A percentile compares a stretch with the other conserved stretches of the same genome.
These are phyloP conservation scores for Solanum appendiculatum DNA, from an alignment of 257 asterid species.

Conservation along the genomic window DNA sequence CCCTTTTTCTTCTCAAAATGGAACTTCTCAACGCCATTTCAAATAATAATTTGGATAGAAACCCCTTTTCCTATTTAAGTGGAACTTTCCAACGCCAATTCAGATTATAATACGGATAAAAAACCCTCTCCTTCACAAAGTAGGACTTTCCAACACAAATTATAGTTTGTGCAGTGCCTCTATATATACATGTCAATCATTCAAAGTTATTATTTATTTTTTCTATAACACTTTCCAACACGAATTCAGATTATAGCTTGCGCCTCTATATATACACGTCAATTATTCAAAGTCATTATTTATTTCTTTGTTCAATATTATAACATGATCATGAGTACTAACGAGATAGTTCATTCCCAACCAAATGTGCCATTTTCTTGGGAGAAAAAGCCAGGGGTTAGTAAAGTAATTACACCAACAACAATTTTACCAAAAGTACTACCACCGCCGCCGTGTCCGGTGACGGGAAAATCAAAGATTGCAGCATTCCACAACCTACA, in stretches of 20 bases:
- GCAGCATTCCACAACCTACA: constrained; percentile 13
- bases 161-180: neutral
- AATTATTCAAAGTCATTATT: too few species aligned
- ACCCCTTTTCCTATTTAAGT: neutral
- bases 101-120: neutral
- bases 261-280: neutral
- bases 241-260: too few species aligned
- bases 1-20: neutral
- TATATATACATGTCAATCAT: neutral
- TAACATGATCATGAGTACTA: neutral
- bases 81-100: neutral
- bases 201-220: too few species aligned
- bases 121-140: neutral
- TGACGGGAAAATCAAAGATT: constrained; percentile 12
- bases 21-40: neutral
- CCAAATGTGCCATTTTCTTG: constrained; percentile 55
- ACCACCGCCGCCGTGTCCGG: constrained; percentile 38
- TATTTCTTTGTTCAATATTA: neutral
- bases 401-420: constrained; percentile 16
- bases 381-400: constrained; percentile 54
- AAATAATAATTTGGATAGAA: neutral
- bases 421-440: constrained; percentile 10
- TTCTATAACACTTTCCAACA: neutral
- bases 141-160: neutral
- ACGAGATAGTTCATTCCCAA: constrained; percentile 31